Conservation (phyloP, 495 filamentous ascomycete species). For the Penicilliopsis zonata region DNA sequence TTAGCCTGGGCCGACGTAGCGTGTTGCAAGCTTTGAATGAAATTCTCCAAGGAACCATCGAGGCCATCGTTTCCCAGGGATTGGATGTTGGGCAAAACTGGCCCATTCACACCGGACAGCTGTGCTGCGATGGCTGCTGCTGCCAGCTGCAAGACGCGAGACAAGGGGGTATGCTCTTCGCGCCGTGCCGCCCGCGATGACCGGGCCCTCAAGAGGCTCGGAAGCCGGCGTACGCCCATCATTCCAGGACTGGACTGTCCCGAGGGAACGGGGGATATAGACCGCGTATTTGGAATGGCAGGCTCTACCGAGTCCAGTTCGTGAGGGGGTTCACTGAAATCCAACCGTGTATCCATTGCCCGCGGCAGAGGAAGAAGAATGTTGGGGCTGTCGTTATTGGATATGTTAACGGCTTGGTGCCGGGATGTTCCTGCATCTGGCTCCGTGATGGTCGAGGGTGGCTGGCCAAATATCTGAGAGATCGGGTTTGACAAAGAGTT, state of each 20-base stretch:
- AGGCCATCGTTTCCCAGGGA: constrained; percentile 43
- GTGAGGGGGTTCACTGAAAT: constrained; percentile 25
- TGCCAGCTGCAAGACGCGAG: constrained; percentile 44
- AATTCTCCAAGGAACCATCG: constrained; percentile 44
- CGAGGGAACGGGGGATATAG: constrained; percentile 14
- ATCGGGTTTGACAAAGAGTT: constrained; percentile 33
- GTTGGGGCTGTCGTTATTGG: constrained; percentile 11
- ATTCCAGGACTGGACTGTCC: constrained; percentile 13
- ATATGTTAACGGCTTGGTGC: constrained; percentile 10
- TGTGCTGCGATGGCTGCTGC: constrained; percentile 50
- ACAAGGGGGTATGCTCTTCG: constrained; percentile 45
- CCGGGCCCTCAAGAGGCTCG: constrained; percentile 32
- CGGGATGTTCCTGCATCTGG: constrained; percentile 8
- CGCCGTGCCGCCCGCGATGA: constrained; percentile 37
- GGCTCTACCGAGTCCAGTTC: constrained; percentile 34
- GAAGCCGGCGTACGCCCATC: constrained; percentile 24
- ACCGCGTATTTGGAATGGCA: constrained; percentile 11
- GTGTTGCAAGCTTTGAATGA: constrained; percentile 44
- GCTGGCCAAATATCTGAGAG: constrained; percentile 33
- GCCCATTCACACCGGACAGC: constrained; percentile 41
- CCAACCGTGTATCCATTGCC: constrained; percentile 31
- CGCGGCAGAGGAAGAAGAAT: constrained; percentile 19
- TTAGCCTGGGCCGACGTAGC: constrained; percentile 34
- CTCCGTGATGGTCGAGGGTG: constrained; percentile 10
- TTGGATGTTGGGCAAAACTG: constrained; percentile 45